phyloP scores from a whole-genome alignment of 164 flowering plant species.

The Piper betle region DNA sequence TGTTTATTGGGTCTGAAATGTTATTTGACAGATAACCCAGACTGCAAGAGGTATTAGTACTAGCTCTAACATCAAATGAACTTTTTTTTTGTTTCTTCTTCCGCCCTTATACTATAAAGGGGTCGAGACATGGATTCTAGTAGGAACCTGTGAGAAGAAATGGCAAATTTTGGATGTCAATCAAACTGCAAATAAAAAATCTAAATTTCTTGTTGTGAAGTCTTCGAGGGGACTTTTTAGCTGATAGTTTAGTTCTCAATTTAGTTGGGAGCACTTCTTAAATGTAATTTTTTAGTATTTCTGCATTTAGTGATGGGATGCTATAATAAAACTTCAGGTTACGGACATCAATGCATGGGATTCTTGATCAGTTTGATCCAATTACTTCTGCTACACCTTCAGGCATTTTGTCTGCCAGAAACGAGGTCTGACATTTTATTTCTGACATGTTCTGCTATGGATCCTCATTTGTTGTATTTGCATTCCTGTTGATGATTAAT shows the following conservation, averaged over 20 bases:
- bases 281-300: too few species aligned
- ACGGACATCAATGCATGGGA: conserved; percentile 76
- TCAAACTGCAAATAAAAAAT: too few species aligned
- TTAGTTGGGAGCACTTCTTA: too few species aligned
- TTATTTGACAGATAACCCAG: conserved; percentile 62
- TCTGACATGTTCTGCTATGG: background rate
- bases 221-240: too few species aligned
- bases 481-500: too few species aligned
- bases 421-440: conserved; percentile 36
- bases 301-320: too few species aligned
- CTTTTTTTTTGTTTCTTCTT: background rate
- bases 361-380: conserved; percentile 75
- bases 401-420: conserved; percentile 61
- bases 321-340: conserved; percentile 29
- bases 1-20: conserved; percentile 60
- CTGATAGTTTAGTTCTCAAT: too few species aligned
- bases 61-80: background rate
- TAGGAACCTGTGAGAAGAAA: too few species aligned
- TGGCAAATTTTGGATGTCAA: too few species aligned
- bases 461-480: background rate
- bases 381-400: conserved; percentile 45
- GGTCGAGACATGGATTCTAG: too few species aligned
- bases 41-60: conserved; percentile 57
- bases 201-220: too few species aligned
- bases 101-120: too few species aligned